Conservation (phyloP, 768 basidiomycete species). For the Solioccasus polychromus region DNA sequence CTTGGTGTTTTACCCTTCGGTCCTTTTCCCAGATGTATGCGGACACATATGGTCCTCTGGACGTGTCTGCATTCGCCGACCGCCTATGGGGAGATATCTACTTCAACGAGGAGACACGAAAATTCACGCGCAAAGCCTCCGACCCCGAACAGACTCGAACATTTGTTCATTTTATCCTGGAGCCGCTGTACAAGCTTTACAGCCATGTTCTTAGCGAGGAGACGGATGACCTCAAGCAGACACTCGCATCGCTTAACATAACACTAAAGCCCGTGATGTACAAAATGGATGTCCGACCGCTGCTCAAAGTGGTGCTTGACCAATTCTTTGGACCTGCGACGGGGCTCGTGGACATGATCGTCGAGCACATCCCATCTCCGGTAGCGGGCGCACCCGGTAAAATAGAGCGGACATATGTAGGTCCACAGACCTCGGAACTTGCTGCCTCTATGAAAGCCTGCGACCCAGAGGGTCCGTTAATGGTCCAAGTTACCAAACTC, state of each 20-base stretch:
- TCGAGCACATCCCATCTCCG: slow-evolving; percentile 87
- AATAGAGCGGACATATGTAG: slow-evolving; percentile 84
- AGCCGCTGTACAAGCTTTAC: slow-evolving; percentile 96
- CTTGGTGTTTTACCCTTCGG: slow-evolving; percentile 92
- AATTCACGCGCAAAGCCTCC: slow-evolving; percentile 82
- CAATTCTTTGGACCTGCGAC: slow-evolving; percentile 94
- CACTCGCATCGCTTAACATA: slow-evolving; percentile 75
- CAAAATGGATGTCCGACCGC: slow-evolving; percentile 97
- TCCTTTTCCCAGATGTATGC: slow-evolving; percentile 98
- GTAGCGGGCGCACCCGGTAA: slow-evolving; percentile 55
- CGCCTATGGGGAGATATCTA: slow-evolving; percentile 99
- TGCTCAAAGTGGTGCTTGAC: slow-evolving; percentile 88
- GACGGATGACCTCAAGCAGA: slow-evolving; percentile 80
- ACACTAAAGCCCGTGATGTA: slow-evolving; percentile 88
- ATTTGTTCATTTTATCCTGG: slow-evolving; percentile 95
- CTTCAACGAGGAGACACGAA: slow-evolving; percentile 79
- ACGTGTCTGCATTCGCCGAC: slow-evolving; percentile 82
- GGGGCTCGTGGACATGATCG: slow-evolving; percentile 91
- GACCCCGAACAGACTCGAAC: slow-evolving; percentile 75
- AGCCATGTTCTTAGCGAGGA: slow-evolving; percentile 94
- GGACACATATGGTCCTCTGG: slow-evolving; percentile 82
- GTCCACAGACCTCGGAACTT: slow-evolving; percentile 79
- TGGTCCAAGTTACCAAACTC: slow-evolving; percentile 91
- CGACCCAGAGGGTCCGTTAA: slow-evolving; percentile 80
- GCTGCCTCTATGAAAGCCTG: slow-evolving; percentile 80